These are phyloP conservation scores for Fimicolochytrium jonesii DNA, from an alignment of 192 early-diverging fungal species.

Conservation along the genomic window DNA sequence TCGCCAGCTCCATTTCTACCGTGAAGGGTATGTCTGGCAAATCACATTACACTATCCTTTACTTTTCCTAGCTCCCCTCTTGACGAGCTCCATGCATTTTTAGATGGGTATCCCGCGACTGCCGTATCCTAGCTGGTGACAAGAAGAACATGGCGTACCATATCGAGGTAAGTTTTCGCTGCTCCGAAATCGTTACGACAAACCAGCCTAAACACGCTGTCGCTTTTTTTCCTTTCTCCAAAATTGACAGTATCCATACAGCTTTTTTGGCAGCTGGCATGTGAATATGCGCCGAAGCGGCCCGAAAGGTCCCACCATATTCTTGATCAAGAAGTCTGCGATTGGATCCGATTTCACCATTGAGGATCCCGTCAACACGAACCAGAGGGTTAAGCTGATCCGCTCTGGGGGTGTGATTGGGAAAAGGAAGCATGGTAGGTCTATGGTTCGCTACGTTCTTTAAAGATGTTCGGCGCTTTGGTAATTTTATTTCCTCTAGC, in stretches of 20 bases:
- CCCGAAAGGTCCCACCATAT: constrained; percentile 12
- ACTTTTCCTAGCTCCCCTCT: background rate
- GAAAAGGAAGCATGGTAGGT: constrained; percentile 12
- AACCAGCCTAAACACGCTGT: background rate
- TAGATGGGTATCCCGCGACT: constrained; percentile 22
- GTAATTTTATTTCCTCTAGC: too few species aligned
- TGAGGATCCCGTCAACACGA: constrained; percentile 12
- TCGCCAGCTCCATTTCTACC: constrained; percentile 14
- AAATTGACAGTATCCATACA: constrained; percentile 1
- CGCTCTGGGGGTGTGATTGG: constrained; percentile 12
- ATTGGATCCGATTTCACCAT: constrained; percentile 21
- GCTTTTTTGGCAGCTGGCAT: constrained; percentile 17
- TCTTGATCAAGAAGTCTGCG: constrained; percentile 16
- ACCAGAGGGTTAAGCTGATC: background rate
- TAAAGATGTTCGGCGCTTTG: too few species aligned
- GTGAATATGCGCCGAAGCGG: constrained; percentile 24
- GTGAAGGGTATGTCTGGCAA: constrained; percentile 1
- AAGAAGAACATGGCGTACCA: constrained; percentile 17
- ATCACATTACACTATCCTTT: background rate
- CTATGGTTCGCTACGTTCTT: too few species aligned
- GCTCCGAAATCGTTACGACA: background rate
- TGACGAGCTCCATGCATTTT: background rate
- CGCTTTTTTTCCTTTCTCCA: background rate
- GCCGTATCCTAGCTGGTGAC: constrained; percentile 9
- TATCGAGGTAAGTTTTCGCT: constrained; percentile 5